Conservation (phyloP, 2,329 filamentous ascomycete genomes). For the Tolypocladium ovalisporum region DNA sequence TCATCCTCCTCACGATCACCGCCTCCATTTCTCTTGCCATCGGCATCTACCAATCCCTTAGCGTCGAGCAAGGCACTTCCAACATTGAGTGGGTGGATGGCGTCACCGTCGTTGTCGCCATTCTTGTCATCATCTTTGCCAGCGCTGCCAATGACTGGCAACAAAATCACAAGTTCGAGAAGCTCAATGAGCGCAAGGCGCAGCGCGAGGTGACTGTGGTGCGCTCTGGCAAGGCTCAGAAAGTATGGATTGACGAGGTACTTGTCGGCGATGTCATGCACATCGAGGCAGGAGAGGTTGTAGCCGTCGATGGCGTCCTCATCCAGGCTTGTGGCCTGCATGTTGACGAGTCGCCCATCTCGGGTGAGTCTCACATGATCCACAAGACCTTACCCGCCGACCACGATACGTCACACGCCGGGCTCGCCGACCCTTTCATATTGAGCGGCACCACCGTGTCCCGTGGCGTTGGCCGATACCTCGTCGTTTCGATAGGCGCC, state of each 20-base stretch:
- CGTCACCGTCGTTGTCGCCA: slow-evolving; percentile 67
- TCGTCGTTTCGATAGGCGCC: slow-evolving; percentile 64
- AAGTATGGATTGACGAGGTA: slow-evolving; percentile 61
- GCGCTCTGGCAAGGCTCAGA: slow-evolving; percentile 60
- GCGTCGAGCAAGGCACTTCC: slow-evolving; percentile 34
- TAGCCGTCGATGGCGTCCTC: slow-evolving; percentile 60
- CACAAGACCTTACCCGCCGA: slow-evolving; percentile 52
- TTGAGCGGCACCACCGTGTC: slow-evolving; percentile 69
- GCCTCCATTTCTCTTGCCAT: slow-evolving; percentile 65
- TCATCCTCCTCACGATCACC: slow-evolving; percentile 60
- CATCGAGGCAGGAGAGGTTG: slow-evolving; percentile 61
- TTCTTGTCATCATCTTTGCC: slow-evolving; percentile 64
- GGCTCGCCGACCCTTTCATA: slow-evolving; percentile 61
- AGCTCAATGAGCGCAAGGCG: slow-evolving; percentile 70
- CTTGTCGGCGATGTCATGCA: slow-evolving; percentile 65
- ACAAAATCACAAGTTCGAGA: slow-evolving; percentile 71
- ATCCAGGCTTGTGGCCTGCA: slow-evolving; percentile 41
- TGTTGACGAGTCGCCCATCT: slow-evolving; percentile 67
- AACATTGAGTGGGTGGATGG: slow-evolving; percentile 74
- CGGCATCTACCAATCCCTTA: slow-evolving; percentile 63
- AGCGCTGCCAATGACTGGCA: slow-evolving; percentile 76
- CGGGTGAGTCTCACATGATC: slow-evolving; percentile 64
- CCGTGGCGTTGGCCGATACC: slow-evolving; percentile 63
- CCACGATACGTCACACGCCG: slow-evolving; percentile 43
- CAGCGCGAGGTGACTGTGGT: slow-evolving; percentile 64